phyloP scores from a whole-genome alignment of 2,329 filamentous ascomycete species.

The Thielaviopsis punctulata region DNA sequence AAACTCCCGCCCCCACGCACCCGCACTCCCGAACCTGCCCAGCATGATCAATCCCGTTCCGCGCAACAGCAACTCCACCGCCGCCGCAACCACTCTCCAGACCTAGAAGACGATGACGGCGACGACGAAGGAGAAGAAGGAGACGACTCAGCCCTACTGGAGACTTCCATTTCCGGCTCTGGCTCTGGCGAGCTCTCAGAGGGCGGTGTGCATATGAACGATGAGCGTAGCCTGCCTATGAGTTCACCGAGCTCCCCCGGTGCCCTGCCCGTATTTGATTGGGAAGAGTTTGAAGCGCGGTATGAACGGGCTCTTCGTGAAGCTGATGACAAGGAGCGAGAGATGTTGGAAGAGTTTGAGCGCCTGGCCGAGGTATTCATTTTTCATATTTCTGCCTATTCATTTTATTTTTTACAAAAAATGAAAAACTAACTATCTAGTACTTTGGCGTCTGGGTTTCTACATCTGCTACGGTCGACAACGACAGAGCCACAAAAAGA shows the following conservation, averaged over 20 bases:
- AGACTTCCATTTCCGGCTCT: background rate
- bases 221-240: constrained; percentile 1
- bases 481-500: constrained; percentile 59
- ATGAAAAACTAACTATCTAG: constrained; percentile 24
- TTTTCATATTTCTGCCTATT: background rate
- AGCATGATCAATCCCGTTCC: background rate
- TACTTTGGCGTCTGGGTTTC: constrained; percentile 68
- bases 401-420: background rate
- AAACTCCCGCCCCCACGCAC: background rate
- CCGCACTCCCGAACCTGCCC: constrained; percentile 11
- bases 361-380: constrained; percentile 44
- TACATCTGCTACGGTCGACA: constrained; percentile 54
- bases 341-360: constrained; percentile 50
- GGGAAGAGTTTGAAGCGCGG: constrained; percentile 55
- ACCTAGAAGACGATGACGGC: no score
- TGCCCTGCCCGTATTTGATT: constrained; percentile 40
- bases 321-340: constrained; percentile 44
- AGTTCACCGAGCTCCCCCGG: constrained; percentile 28
- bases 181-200: background rate
- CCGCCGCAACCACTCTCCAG: no score
- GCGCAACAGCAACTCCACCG: background rate
- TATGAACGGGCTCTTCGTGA: constrained; percentile 50
- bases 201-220: background rate
- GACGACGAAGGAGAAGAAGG: no score
- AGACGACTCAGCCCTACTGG: background rate